These are phyloP conservation scores for Leishmania turanica DNA, from an alignment of 208 protist genomes.

Conservation along the genomic window DNA sequence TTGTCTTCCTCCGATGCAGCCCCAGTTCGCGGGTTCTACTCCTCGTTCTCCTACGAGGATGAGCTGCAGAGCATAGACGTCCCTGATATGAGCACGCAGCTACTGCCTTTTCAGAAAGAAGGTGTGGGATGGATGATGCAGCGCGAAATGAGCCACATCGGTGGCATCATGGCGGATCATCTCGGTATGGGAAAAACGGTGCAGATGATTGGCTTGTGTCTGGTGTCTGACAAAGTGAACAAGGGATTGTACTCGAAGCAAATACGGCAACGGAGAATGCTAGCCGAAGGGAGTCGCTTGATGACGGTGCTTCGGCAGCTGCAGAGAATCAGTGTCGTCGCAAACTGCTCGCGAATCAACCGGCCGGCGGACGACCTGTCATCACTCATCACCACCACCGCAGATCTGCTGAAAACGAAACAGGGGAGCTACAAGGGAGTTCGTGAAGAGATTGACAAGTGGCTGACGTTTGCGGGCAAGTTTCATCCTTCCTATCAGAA, in stretches of 20 bases:
- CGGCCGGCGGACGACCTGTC: constrained; percentile 65
- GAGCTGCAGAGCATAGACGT: constrained; percentile 67
- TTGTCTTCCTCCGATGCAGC: constrained; percentile 50
- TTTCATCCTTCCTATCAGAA: constrained; percentile 84
- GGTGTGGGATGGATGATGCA: constrained; percentile 91
- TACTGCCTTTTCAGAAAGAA: constrained; percentile 92
- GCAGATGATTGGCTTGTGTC: constrained; percentile 91
- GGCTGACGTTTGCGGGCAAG: constrained; percentile 81
- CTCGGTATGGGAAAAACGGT: constrained; percentile 93
- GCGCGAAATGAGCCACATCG: constrained; percentile 71
- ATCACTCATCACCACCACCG: constrained; percentile 44
- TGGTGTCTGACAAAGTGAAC: constrained; percentile 68
- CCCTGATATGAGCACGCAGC: constrained; percentile 54
- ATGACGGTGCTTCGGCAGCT: constrained; percentile 85
- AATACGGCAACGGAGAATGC: constrained; percentile 29
- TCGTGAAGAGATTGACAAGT: constrained; percentile 76
- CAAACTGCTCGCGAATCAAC: constrained; percentile 87
- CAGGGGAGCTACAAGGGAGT: constrained; percentile 32
- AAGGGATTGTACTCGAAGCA: constrained; percentile 36
- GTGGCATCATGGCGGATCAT: constrained; percentile 93
- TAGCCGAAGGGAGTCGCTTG: constrained; percentile 60
- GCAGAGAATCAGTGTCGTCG: constrained; percentile 78
- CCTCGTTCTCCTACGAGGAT: constrained; percentile 75
- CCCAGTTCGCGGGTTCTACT: constrained; percentile 81
- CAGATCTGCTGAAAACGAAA: constrained; percentile 31